phyloP scores from a whole-genome alignment of 78 protist genomes.

The Pigoraptor vietnamica region DNA sequence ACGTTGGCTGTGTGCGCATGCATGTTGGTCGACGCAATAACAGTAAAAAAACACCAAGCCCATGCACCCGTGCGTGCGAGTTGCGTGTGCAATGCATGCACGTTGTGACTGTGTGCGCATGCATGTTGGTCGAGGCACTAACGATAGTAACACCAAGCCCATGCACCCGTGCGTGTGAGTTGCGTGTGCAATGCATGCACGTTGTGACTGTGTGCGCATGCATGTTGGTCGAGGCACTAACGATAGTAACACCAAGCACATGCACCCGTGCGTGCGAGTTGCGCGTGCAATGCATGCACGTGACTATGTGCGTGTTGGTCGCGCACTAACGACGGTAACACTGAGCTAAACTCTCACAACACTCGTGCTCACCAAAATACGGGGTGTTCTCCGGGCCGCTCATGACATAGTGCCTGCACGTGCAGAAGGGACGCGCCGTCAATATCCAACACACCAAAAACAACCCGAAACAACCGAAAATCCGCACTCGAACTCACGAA shows the following conservation, averaged over 20 bases:
- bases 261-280: background rate
- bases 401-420: conserved; percentile 40
- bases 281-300: background rate
- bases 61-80: too few relatives aligned
- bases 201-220: background rate
- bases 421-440: background rate
- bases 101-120: background rate
- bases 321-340: too few relatives aligned
- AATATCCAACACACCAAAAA: background rate
- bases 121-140: too few relatives aligned
- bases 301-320: background rate
- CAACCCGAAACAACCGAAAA: background rate
- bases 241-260: background rate
- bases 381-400: conserved; percentile 36
- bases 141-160: background rate
- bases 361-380: background rate
- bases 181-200: background rate
- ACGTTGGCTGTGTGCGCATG: background rate
- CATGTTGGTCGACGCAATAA: background rate
- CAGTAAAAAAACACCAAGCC: too few relatives aligned
- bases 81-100: background rate
- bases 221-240: too few relatives aligned
- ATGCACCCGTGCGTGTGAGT: background rate
- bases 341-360: background rate
- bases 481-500: background rate